Evolutionary conservation across 305 asterid species (phyloP), one percentile per base, ranked within the genome.

Genomic region (Fraxinus floribunda): DNA sequence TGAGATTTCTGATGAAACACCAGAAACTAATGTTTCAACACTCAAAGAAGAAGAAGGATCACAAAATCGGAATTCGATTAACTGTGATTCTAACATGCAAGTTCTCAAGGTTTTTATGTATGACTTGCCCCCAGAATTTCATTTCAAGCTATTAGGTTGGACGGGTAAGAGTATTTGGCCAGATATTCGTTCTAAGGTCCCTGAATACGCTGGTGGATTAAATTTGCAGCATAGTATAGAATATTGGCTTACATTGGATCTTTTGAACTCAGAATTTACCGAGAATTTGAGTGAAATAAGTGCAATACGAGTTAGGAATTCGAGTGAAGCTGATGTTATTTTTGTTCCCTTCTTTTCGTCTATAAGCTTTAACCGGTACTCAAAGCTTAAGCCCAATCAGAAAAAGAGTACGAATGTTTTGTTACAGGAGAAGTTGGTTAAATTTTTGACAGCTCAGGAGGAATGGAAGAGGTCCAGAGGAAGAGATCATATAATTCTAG

Each of bases 211-310:
- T 0, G 98, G 97, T 26, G 98, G 98, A 38, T 80, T 95, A 79
- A 95, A 95, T 83, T 84, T 92, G 91, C 98, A 95, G 90, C 98
- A 95, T 64, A 95, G 98, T 81, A 91, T 95, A 86, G 98, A 92
- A 78, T 93, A 92, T 83, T 95, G 98, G 98, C 89, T 95, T 39
- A 92, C 95, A 41, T 86, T 95, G 86, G 98, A 95, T 84, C 93
- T 93, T 71, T 83, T 95, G 78, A 86, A 16, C 86, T 92, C 98
- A 1, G 93, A 95, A 75, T 76, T 83, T 72, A 60, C 88, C 7
- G 79, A 72, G 1, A 77, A 89, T 84, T 77, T 84, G 77, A 79
- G 78, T 7, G 89, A 85, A 29, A 90, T 91, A 34, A 88, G 86
- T 85, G 97, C 98, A 0, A 68, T 86, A 6, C 80, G 98, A 76